Base-by-base conservation (phyloP, 441 rosid genomes). In the Gossypium trilobum region DNA sequence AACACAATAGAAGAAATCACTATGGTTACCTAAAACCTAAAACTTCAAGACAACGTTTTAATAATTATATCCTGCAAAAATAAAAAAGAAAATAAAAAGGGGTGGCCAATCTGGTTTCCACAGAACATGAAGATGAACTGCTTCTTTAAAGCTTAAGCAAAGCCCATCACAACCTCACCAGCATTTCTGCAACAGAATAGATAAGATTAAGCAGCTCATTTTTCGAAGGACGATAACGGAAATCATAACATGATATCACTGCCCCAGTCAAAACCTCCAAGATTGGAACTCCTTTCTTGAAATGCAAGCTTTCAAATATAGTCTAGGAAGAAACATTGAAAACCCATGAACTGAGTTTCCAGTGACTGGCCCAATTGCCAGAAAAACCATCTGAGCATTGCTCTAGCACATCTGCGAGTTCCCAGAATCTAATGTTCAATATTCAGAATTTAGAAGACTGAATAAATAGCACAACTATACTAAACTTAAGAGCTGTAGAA, bases 341-440 rank as follows among this genome's bases (percentile, higher is more conserved):
- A 80, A 85, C 87, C 83, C 84, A 83, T 84, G 84, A 79, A 73
- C 85, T 78, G 83, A 82, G 83, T 81, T 31, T 86, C 89, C 83
- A 75, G 78, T 75, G 86, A 82, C 88, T 82, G 88, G 87, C 91
- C 86, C 85, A 82, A 78, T 73, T 83, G 84, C 88, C 87, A 86
- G 88, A 82, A 80, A 77, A 82, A 83, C 88, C 84, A 83, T 83
- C 88, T 80, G 87, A 81, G 83, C 89, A 84, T 72, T 79, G 86
- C 91, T 86, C 91, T 84, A 86, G 90, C 83, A 79, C 55, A 89
- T 89, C 90, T 87, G 89, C 87, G 87, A 87, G 81, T 84, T 87
- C 94, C 91, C 90, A 86, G 85, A 87, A 87, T 83, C 91, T 87
- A 82, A 76, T 55, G 79, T 87, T 83, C 80, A 87, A 82, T 86